These are phyloP conservation scores for Talaromyces sp. DNA, from an alignment of 2,329 filamentous ascomycete species.

Conservation along the genomic window DNA sequence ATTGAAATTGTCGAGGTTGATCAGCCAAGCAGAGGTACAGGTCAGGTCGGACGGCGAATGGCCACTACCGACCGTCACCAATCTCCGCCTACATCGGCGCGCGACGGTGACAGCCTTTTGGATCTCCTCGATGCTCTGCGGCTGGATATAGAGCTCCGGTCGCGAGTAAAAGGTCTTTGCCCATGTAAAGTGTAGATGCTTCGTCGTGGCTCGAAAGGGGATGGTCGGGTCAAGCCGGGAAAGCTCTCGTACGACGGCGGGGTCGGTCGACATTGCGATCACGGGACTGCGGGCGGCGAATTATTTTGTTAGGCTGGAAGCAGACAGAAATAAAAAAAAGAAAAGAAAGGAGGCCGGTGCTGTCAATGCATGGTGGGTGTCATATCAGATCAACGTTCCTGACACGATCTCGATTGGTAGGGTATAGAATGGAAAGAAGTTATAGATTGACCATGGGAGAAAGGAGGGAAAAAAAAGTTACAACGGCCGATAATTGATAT, in stretches of 20 bases:
- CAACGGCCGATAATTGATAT: neutral
- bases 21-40: conserved; percentile 88
- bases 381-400: neutral
- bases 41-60: conserved; percentile 92
- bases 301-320: neutral
- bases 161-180: conserved; percentile 85
- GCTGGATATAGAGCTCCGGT: conserved; percentile 88
- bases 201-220: conserved; percentile 71
- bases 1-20: conserved; percentile 85
- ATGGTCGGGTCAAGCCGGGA: conserved; percentile 60
- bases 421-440: neutral
- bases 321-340: neutral
- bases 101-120: conserved; percentile 81
- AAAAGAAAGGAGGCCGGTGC: neutral
- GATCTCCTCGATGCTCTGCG: conserved; percentile 74
- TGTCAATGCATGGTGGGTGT: conserved; percentile 10
- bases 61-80: conserved; percentile 84
- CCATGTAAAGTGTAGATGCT: conserved; percentile 87
- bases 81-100: conserved; percentile 72
- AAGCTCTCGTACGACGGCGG: conserved; percentile 55
- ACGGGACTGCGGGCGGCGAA: conserved; percentile 2
- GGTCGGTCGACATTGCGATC: conserved; percentile 38
- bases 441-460: neutral
- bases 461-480: neutral
- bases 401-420: neutral